These are phyloP conservation scores for Agaricus bisporus DNA, from an alignment of 768 basidiomycete genomes.

Conservation along the genomic window DNA sequence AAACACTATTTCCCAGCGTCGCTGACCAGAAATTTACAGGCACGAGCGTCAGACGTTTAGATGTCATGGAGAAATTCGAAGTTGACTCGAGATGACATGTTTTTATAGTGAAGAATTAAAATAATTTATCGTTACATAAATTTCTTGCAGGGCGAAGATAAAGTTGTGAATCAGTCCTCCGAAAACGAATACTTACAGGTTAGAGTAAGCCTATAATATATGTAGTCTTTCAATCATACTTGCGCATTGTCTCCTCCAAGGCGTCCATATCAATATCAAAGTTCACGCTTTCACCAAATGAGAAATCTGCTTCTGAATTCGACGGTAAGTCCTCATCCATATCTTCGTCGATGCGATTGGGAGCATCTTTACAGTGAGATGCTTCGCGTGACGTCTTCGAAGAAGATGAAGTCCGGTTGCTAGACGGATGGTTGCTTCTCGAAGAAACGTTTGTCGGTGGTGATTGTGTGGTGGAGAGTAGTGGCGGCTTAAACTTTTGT, in stretches of 20 bases:
- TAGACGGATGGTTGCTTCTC: background rate
- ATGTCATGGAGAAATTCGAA: too few relatives aligned
- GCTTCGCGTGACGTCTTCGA: background rate
- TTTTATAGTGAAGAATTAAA: background rate
- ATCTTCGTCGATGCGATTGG: background rate
- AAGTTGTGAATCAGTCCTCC: background rate
- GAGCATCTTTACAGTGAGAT: background rate
- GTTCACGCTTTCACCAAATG: constrained; percentile 15
- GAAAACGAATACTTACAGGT: background rate
- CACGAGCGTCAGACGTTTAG: background rate
- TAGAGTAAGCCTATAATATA: too few relatives aligned
- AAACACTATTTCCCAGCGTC: background rate
- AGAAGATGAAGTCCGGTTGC: background rate
- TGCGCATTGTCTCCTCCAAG: constrained; percentile 25
- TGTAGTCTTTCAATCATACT: constrained; percentile 20
- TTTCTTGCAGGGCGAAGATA: background rate
- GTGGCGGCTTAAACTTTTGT: constrained; percentile 34
- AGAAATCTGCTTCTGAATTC: constrained; percentile 19
- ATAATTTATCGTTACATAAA: background rate
- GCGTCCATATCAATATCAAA: constrained; percentile 21
- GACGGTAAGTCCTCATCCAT: background rate
- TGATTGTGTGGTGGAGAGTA: constrained; percentile 19
- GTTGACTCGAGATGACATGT: too few relatives aligned
- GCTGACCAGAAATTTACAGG: background rate
- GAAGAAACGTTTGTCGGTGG: background rate